Percentiles rank a stretch among this genome's conserved stretches.
phyloP scores from a whole-genome alignment of 805 yeast genomes.

The Maudiozyma saulgeensis region DNA sequence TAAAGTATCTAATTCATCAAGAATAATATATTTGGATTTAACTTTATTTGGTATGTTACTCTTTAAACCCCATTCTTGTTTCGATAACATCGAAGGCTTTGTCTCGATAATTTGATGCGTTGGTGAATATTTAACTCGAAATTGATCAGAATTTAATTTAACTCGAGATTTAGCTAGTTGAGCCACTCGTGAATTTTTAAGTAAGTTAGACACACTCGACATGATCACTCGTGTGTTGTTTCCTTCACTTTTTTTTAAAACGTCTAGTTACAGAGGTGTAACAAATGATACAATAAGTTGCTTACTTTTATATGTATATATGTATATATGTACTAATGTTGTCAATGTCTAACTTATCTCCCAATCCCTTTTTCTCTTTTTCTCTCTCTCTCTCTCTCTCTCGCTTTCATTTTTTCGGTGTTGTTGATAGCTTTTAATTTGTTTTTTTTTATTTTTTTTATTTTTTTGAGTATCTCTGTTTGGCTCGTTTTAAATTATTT shows the following conservation, averaged over 20 bases:
- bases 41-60: conserved; percentile 55
- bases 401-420: too few species aligned
- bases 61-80: conserved; percentile 74
- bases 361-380: too few species aligned
- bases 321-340: too few species aligned
- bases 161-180: conserved; percentile 20
- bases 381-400: too few species aligned
- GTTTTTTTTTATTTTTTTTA: too few species aligned
- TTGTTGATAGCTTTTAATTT: too few species aligned
- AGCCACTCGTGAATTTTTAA: conserved; percentile 27
- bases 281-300: too few species aligned
- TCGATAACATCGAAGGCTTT: conserved; percentile 47
- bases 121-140: conserved; percentile 34
- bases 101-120: conserved; percentile 69
- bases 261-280: too few species aligned
- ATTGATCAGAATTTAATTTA: conserved; percentile 2
- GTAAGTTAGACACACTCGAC: conserved; percentile 3
- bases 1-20: conserved; percentile 57
- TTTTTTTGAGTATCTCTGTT: too few species aligned
- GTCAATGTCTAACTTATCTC: too few species aligned
- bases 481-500: too few species aligned
- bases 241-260: background rate
- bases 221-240: background rate
- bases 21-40: conserved; percentile 49
- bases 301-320: too few species aligned